Evolutionary conservation across 164 flowering plant species (phyloP), one percentile per base, ranked within the genome.

Genomic region (Santalum album): DNA sequence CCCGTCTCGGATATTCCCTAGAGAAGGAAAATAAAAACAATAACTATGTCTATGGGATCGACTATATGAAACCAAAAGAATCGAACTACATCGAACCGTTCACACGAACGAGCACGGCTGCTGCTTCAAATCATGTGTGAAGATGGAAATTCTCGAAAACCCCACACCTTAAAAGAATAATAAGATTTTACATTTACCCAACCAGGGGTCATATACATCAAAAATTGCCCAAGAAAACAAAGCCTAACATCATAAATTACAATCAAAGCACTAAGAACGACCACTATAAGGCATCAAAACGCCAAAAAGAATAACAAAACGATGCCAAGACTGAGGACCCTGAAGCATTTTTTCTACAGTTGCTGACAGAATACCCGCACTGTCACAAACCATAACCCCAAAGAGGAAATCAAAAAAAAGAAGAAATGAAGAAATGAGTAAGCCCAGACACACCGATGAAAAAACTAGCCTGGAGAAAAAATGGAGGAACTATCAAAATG

Each of bases 401-500:
- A 40, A 24, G n/a, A 25, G 3, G n/a, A 25, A 6, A n/a, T 16
- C 1, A 18, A 20, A 21, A 54, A 42, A 24, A 21, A 35, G n/a
- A 25, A 47, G 56, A 43, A 34, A 19, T 16, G 43, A 53, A 5
- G 10, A 52, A 67, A 56, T 55, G 49, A 49, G 59, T 54, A 44
- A 58, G 52, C 59, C 66, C 25, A 22, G 38, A 26, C 61, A 25
- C 18, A 25, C 40, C 27, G 23, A n/a, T n/a, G n/a, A 19, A 58
- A 58, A 36, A 45, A 23, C 65, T 49, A 55, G 40, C 40, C 48
- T 25, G 43, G 19, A 42, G 36, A 35, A 53, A 54, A 40, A 57
- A 54, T 14, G 38, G 49, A 59, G 49, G 49, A 66, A 49, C n/a
- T 9, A 46, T 3, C 7, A 46, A 46, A 43, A 43, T 17, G 12